Evolutionary conservation across 352 stramenopile genomes (phyloP).

Genomic region (Phytophthora ramorum): DNA sequence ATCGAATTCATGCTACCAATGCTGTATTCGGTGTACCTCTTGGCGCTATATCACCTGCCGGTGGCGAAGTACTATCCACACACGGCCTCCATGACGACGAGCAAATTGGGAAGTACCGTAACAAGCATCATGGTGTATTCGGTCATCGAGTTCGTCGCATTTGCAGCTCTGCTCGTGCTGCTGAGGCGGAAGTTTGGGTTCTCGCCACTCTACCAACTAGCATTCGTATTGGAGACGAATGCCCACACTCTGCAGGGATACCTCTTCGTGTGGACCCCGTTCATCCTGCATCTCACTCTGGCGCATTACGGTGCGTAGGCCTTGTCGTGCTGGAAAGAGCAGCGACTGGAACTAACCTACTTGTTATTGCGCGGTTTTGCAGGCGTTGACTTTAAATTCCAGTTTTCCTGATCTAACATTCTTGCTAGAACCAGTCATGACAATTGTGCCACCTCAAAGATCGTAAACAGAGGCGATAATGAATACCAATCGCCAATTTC

Average conservation of each 20-base stretch:
- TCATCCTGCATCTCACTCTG: constrained; percentile 36
- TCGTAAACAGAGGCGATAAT: too few species aligned
- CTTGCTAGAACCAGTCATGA: too few species aligned
- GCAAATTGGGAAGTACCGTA: not conserved
- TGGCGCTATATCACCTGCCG: constrained; percentile 5
- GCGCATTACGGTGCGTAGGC: constrained; percentile 15
- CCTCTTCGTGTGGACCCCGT: constrained; percentile 33
- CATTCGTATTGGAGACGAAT: constrained; percentile 51
- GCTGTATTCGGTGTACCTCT: constrained; percentile 13
- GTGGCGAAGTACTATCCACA: constrained; percentile 27
- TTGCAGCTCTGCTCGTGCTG: constrained; percentile 13
- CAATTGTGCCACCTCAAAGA: too few species aligned
- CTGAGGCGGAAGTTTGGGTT: constrained; percentile 29
- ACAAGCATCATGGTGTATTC: constrained; percentile 13
- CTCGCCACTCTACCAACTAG: constrained; percentile 35
- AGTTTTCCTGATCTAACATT: too few species aligned
- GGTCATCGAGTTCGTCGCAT: constrained; percentile 14
- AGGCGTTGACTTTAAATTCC: not conserved
- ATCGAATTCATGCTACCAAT: constrained; percentile 21
- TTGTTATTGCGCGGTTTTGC: not conserved
- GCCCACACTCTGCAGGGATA: constrained; percentile 18
- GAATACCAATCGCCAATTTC: too few species aligned
- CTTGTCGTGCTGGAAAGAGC: not conserved
- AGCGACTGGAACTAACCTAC: not conserved
- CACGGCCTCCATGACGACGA: constrained; percentile 2